Conservation (phyloP, 495 filamentous ascomycete genomes). For the Haplographium delicatum region DNA sequence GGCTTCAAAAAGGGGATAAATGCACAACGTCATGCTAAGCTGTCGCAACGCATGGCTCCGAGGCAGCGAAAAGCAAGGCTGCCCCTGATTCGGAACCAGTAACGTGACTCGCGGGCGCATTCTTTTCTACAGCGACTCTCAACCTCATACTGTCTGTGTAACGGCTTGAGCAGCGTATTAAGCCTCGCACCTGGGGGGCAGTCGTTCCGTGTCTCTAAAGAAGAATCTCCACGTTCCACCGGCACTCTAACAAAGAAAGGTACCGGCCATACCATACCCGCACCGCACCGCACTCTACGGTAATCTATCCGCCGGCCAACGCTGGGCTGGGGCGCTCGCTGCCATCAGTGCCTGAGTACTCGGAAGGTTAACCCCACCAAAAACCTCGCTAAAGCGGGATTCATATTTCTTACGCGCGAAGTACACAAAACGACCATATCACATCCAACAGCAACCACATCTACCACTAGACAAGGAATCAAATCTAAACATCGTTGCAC, state of each 20-base stretch:
- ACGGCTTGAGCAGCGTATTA: no score
- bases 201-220: no score
- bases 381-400: neutral
- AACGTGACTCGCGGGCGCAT: neutral
- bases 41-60: neutral
- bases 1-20: slow-evolving; percentile 2
- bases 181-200: no score
- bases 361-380: slow-evolving; percentile 2
- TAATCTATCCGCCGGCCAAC: no score
- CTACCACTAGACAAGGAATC: neutral
- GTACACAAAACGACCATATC: neutral
- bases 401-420: neutral
- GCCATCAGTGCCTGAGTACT: no score
- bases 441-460: slow-evolving; percentile 2
- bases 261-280: no score
- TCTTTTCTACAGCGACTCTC: neutral
- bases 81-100: neutral
- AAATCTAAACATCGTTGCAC: neutral
- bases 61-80: neutral
- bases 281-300: no score
- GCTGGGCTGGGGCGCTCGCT: no score
- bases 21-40: slow-evolving; percentile 3
- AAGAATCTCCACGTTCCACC: no score
- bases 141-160: neutral
- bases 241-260: no score